phyloP scores from a whole-genome alignment of 2,329 filamentous ascomycete genomes.

The Drechslerella coelobrocha region DNA sequence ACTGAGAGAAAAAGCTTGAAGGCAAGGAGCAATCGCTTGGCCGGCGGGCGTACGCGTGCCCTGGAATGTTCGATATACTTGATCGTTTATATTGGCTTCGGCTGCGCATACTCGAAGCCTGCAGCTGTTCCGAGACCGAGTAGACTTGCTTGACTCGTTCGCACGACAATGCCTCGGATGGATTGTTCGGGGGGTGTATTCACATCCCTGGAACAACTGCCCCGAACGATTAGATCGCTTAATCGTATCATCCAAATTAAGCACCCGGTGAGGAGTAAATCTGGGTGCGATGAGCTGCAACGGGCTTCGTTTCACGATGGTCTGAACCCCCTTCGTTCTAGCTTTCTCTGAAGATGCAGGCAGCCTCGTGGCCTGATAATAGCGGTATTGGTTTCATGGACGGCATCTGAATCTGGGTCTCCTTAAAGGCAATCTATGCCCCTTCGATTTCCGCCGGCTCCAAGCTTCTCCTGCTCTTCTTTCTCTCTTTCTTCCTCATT shows the following conservation, averaged over 20 bases:
- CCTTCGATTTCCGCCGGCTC: conserved; percentile 9
- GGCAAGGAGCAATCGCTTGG: no score
- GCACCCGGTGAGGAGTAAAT: conserved; percentile 34
- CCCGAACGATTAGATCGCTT: conserved; percentile 28
- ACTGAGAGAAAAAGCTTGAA: no score
- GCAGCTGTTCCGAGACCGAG: neutral
- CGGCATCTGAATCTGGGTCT: conserved; percentile 1
- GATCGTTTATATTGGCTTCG: conserved; percentile 24
- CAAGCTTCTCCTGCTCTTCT: neutral
- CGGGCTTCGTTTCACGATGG: conserved; percentile 46
- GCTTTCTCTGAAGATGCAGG: conserved; percentile 11
- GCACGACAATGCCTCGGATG: conserved; percentile 23
- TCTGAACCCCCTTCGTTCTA: conserved; percentile 32
- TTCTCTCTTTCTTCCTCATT: conserved; percentile 8
- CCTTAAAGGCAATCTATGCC: conserved; percentile 41
- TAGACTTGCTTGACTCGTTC: conserved; percentile 35
- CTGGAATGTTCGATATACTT: no score
- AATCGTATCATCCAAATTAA: conserved; percentile 24
- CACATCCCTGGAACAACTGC: conserved; percentile 30
- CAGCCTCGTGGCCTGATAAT: conserved; percentile 45
- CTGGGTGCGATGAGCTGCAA: conserved; percentile 28
- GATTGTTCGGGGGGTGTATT: conserved; percentile 34
- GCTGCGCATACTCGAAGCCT: conserved; percentile 27
- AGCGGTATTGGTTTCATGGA: conserved; percentile 15
- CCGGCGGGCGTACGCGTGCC: no score